phyloP scores from a whole-genome alignment of 2,329 filamentous ascomycete species.

The Pseudogymnoascus sp. region DNA sequence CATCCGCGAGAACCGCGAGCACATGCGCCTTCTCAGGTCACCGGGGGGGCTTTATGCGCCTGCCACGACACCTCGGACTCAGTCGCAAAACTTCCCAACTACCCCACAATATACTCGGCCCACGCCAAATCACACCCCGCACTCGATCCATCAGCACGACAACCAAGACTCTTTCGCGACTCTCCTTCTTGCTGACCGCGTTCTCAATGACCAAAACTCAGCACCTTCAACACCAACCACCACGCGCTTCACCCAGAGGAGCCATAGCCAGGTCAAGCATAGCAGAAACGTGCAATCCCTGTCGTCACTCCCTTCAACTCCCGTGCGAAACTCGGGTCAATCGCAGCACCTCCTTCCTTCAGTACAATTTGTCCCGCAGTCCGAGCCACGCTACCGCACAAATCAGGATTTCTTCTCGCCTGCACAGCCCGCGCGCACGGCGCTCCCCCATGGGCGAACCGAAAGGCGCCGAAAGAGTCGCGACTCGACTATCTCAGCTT shows the following conservation, averaged over 20 bases:
- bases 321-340: conserved; percentile 38
- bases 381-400: conserved; percentile 44
- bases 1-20: conserved; percentile 83
- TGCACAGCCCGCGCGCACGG: conserved; percentile 32
- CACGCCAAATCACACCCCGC: conserved; percentile 42
- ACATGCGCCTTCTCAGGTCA: conserved; percentile 71
- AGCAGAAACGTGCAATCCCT: conserved; percentile 72
- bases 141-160: conserved; percentile 37
- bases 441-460: conserved; percentile 27
- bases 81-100: conserved; percentile 37
- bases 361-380: conserved; percentile 53
- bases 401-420: conserved; percentile 15
- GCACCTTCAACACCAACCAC: conserved; percentile 60
- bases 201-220: conserved; percentile 70
- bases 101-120: conserved; percentile 38
- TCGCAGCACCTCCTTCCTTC: conserved; percentile 53
- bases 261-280: conserved; percentile 52
- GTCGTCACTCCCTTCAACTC: conserved; percentile 76
- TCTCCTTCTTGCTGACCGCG: conserved; percentile 65
- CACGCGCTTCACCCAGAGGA: conserved; percentile 24
- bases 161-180: conserved; percentile 66
- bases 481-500: conserved; percentile 77
- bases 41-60: conserved; percentile 63
- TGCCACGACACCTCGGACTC: conserved; percentile 46
- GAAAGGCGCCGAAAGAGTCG: conserved; percentile 61